Conservation (phyloP, 2,329 filamentous ascomycete species). For the Fusarium fracticaudum region DNA sequence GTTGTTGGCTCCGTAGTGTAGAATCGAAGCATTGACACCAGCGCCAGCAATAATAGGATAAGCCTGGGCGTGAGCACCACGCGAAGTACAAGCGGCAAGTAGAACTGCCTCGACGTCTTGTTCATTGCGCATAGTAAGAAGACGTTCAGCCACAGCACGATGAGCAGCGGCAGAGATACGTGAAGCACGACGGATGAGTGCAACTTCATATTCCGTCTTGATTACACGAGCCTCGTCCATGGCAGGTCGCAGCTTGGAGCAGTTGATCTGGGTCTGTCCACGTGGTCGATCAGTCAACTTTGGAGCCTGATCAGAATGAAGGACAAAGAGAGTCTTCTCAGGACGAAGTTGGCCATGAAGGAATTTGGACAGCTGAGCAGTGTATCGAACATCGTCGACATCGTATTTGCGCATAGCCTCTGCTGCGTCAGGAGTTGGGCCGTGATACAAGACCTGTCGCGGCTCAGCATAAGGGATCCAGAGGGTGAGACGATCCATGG, state of each 20-base stretch:
- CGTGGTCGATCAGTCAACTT: constrained; percentile 51
- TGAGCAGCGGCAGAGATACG: constrained; percentile 82
- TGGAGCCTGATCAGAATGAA: constrained; percentile 58
- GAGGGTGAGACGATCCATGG: constrained; percentile 70
- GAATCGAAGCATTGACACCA: constrained; percentile 81
- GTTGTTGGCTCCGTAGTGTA: constrained; percentile 89
- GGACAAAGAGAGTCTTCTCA: constrained; percentile 55
- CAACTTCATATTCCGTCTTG: constrained; percentile 88
- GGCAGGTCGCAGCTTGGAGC: constrained; percentile 67
- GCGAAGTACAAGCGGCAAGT: constrained; percentile 74
- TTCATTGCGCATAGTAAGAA: constrained; percentile 76
- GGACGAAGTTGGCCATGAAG: constrained; percentile 53
- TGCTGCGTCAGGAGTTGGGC: constrained; percentile 66
- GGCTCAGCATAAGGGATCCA: constrained; percentile 78
- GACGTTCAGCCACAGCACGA: constrained; percentile 71
- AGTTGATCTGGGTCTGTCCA: constrained; percentile 56
- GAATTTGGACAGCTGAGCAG: constrained; percentile 60
- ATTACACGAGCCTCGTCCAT: constrained; percentile 84
- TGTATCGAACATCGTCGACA: constrained; percentile 75
- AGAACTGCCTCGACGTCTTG: constrained; percentile 85
- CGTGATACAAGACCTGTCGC: constrained; percentile 70
- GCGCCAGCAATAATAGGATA: constrained; percentile 91
- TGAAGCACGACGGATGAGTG: constrained; percentile 83
- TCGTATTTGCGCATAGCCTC: constrained; percentile 72
- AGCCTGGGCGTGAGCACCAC: constrained; percentile 79